A percentile compares a stretch with the other conserved stretches of the same genome.
Conservation (phyloP, 768 basidiomycete genomes). For the Auricularia cornea region DNA sequence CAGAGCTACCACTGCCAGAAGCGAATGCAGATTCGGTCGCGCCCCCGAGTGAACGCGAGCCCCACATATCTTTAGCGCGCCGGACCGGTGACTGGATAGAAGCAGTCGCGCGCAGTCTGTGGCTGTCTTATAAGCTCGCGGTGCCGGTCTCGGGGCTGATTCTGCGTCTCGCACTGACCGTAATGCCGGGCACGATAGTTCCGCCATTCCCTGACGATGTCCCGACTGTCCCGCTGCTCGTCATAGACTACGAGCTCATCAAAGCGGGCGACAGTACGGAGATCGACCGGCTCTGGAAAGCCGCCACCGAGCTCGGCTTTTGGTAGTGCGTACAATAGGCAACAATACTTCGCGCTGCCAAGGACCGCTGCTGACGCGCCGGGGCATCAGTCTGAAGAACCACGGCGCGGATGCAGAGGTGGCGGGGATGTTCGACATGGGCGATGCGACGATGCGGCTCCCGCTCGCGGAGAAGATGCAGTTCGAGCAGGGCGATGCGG, state of each 20-base stretch:
- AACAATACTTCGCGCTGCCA: not conserved
- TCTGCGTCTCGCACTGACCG: too few species aligned
- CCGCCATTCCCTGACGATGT: slow-evolving; percentile 44
- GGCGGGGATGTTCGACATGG: slow-evolving; percentile 47
- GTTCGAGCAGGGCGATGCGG: slow-evolving; percentile 47
- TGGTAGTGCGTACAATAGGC: slow-evolving; percentile 46
- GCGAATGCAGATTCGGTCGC: too few species aligned
- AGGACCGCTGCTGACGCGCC: not conserved
- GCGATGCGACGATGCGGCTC: slow-evolving; percentile 44
- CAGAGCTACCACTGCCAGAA: too few species aligned
- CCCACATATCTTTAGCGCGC: too few species aligned
- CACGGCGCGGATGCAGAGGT: slow-evolving; percentile 44
- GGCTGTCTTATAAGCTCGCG: too few species aligned
- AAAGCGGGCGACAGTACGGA: slow-evolving; percentile 33
- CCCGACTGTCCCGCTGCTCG: slow-evolving; percentile 44
- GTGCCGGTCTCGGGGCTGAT: too few species aligned
- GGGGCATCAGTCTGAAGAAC: slow-evolving; percentile 39
- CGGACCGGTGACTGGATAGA: too few species aligned
- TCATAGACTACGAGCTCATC: slow-evolving; percentile 47
- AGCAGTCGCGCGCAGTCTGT: too few species aligned
- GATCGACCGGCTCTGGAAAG: slow-evolving; percentile 45
- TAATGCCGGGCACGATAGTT: slow-evolving; percentile 6
- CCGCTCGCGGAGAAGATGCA: slow-evolving; percentile 50
- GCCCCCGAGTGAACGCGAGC: too few species aligned
- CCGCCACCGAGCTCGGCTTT: slow-evolving; percentile 52